Evolutionary conservation across 2,329 filamentous ascomycete species (phyloP).

Genomic region (Cercospora sesami): DNA sequence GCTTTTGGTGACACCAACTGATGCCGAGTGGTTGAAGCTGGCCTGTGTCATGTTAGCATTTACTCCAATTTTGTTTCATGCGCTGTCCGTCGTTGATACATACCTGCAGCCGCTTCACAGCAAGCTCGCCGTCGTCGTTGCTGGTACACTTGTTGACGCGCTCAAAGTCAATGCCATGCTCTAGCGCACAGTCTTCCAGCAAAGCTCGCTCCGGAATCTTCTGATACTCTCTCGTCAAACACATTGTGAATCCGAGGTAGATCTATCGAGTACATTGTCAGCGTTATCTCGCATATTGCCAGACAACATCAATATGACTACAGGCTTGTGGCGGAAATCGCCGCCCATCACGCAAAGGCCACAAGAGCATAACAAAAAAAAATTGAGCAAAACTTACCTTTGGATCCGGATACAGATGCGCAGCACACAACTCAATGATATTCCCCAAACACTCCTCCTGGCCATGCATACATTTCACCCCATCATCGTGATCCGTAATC

Average conservation of each 20-base stretch:
- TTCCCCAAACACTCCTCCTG: conserved; percentile 89
- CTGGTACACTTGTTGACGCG: conserved; percentile 79
- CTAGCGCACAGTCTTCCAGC: conserved; percentile 82
- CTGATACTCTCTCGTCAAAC: conserved; percentile 72
- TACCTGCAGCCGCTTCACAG: conserved; percentile 49
- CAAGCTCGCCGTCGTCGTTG: conserved; percentile 70
- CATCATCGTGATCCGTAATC: conserved; percentile 73
- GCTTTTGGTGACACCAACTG: conserved; percentile 48
- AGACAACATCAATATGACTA: no score
- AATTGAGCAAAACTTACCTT: no score
- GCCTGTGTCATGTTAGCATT: conserved; percentile 44
- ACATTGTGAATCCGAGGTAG: conserved; percentile 91
- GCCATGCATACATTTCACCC: conserved; percentile 85
- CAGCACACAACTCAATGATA: conserved; percentile 89
- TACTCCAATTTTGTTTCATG: background rate
- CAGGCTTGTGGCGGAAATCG: no score
- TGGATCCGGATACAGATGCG: conserved; percentile 75
- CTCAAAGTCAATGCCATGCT: conserved; percentile 84
- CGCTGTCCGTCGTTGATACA: background rate
- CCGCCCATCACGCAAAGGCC: background rate
- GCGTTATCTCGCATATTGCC: background rate
- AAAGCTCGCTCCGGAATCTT: conserved; percentile 76
- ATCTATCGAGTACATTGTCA: background rate
- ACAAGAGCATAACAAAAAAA: no score
- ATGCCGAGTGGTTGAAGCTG: conserved; percentile 64